phyloP scores from a whole-genome alignment of 139 green algal species.

The Haematococcus lacustris region DNA sequence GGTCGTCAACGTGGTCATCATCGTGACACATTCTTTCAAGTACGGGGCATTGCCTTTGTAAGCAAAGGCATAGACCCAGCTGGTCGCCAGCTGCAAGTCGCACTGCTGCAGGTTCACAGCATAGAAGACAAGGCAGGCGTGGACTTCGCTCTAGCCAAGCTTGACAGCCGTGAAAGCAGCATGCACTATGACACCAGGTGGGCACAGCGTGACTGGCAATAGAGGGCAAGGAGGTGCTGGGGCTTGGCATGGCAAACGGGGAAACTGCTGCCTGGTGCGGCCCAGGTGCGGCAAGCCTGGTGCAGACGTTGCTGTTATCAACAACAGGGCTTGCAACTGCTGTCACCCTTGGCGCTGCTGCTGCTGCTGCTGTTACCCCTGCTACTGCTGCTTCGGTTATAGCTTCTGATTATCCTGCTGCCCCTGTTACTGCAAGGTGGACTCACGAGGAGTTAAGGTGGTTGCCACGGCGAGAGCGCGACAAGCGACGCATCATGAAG shows the following conservation, averaged over 20 bases:
- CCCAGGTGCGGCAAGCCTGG: no score
- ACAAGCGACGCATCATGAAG: conserved; percentile 49
- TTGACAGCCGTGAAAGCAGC: conserved; percentile 25
- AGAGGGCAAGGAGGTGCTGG: no score
- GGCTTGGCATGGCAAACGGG: no score
- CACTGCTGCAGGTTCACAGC: conserved; percentile 14
- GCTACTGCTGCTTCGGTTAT: no score
- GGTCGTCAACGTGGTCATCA: not conserved
- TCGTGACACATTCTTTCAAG: not conserved
- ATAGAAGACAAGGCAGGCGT: conserved; percentile 47
- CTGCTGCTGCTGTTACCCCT: no score
- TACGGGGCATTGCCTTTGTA: not conserved
- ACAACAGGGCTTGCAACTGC: no score
- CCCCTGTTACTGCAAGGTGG: conserved; percentile 9
- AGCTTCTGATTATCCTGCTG: not conserved
- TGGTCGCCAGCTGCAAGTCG: not conserved
- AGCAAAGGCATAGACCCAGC: not conserved
- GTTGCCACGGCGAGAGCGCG: conserved; percentile 40
- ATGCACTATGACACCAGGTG: conserved; percentile 46
- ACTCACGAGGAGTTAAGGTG: conserved; percentile 35
- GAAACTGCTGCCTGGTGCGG: no score
- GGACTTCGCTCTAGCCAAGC: conserved; percentile 44
- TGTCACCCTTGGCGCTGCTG: no score
- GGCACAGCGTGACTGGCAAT: no score
- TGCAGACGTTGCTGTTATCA: no score